These are phyloP conservation scores for Digitaria exilis DNA, from an alignment of 202 grass and related monocot species.

Conservation along the genomic window DNA sequence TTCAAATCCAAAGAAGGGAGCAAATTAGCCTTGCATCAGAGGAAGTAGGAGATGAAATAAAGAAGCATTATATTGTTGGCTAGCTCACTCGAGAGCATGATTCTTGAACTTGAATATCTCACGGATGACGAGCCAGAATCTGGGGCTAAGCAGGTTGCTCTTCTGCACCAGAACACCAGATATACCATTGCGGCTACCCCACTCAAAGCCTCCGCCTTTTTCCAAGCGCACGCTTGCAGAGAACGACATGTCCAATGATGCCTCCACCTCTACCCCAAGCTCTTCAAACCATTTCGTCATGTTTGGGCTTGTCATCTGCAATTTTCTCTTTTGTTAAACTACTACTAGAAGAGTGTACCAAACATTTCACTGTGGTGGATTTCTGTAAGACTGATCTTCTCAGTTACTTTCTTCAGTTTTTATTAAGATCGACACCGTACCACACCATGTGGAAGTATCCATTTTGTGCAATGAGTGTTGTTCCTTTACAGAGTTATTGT, in stretches of 20 bases:
- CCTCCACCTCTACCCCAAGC: conserved; percentile 73
- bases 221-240: conserved; percentile 52
- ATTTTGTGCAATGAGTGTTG: too few species aligned
- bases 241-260: conserved; percentile 78
- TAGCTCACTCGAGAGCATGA: conserved; percentile 47
- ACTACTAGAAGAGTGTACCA: background rate
- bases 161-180: conserved; percentile 62
- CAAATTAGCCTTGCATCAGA: too few species aligned
- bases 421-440: too few species aligned
- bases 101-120: conserved; percentile 72
- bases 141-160: conserved; percentile 68
- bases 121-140: conserved; percentile 63
- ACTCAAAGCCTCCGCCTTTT: conserved; percentile 52
- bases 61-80: background rate
- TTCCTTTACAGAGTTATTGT: too few species aligned
- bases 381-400: too few species aligned
- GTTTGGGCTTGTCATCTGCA: conserved; percentile 78
- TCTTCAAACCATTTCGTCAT: conserved; percentile 82
- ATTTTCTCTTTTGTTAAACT: background rate
- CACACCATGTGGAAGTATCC: too few species aligned
- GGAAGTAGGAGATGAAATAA: background rate
- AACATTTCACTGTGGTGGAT: too few species aligned
- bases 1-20: background rate
- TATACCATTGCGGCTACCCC: conserved; percentile 82
- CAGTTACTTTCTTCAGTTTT: too few species aligned